Conservation (phyloP, 139 green algal genomes). For the Chlorella sp. region DNA sequence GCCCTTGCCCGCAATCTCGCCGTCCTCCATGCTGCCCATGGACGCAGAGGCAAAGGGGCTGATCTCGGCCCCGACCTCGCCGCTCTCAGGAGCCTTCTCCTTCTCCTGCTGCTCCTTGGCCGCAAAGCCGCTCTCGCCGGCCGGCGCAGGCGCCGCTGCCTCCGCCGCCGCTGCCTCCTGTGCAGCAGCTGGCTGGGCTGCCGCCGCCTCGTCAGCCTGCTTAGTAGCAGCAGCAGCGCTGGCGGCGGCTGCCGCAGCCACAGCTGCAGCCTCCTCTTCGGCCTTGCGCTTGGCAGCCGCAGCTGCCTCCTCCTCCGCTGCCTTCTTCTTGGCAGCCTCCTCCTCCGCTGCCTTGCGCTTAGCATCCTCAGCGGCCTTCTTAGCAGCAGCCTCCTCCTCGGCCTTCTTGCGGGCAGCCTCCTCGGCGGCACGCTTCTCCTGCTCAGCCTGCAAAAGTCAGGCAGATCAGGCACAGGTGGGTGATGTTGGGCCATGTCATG, state of each 20-base stretch:
- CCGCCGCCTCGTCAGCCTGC: neutral
- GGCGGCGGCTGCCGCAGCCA: neutral
- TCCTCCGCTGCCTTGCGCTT: constrained; percentile 3
- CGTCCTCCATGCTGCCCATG: constrained; percentile 1
- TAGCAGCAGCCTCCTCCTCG: neutral
- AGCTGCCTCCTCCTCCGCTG: neutral
- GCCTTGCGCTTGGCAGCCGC: constrained; percentile 17
- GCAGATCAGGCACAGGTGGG: neutral
- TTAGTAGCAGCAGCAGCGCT: neutral
- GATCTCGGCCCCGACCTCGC: neutral
- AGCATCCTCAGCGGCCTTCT: constrained; percentile 15
- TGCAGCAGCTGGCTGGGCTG: constrained; percentile 19
- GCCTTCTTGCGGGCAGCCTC: constrained; percentile 6
- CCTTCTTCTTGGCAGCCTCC: neutral
- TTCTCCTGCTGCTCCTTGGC: neutral
- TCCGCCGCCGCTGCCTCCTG: constrained; percentile 6
- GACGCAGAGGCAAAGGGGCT: constrained; percentile 20
- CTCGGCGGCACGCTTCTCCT: neutral
- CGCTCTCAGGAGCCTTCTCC: neutral
- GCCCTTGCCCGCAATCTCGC: neutral
- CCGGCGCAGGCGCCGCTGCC: neutral
- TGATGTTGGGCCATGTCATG: neutral
- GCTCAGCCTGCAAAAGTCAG: neutral
- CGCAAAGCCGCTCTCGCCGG: neutral
- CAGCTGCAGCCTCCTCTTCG: constrained; percentile 3